phyloP scores from a whole-genome alignment of 768 basidiomycete genomes.

The Leccinum variicolor region DNA sequence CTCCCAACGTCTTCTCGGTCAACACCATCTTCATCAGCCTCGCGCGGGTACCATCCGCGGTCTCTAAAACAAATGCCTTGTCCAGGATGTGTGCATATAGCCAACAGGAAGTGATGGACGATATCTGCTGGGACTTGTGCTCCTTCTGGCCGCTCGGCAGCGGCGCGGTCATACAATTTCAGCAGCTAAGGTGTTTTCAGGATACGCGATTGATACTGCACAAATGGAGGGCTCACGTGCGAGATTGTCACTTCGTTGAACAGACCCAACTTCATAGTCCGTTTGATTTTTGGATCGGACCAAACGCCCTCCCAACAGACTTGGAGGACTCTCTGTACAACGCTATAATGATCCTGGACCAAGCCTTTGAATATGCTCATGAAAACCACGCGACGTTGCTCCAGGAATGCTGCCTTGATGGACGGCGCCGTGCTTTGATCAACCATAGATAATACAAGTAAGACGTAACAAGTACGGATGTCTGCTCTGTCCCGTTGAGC shows the following conservation, averaged over 20 bases:
- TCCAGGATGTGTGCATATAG: slow-evolving; percentile 78
- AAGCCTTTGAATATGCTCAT: slow-evolving; percentile 72
- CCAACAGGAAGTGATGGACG: slow-evolving; percentile 83
- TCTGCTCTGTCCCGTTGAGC: slow-evolving; percentile 40
- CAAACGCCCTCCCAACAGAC: slow-evolving; percentile 74
- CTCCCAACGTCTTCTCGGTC: slow-evolving; percentile 37
- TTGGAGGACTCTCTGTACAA: slow-evolving; percentile 66
- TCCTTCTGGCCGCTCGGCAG: slow-evolving; percentile 43
- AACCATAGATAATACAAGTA: slow-evolving; percentile 74
- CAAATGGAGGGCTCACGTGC: slow-evolving; percentile 44
- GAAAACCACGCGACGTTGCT: slow-evolving; percentile 66
- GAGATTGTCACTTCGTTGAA: slow-evolving; percentile 66
- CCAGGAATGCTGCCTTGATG: slow-evolving; percentile 63
- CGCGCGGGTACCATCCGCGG: slow-evolving; percentile 87
- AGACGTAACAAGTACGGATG: slow-evolving; percentile 73
- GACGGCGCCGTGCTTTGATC: slow-evolving; percentile 42
- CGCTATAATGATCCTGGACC: slow-evolving; percentile 57
- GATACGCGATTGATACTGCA: background rate
- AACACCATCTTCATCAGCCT: slow-evolving; percentile 40
- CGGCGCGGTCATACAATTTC: slow-evolving; percentile 67
- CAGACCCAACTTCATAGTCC: slow-evolving; percentile 65
- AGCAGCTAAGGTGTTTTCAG: slow-evolving; percentile 45
- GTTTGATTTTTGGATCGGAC: slow-evolving; percentile 68
- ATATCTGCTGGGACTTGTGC: slow-evolving; percentile 72
- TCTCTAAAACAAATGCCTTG: slow-evolving; percentile 85